These are phyloP conservation scores for Ceratocystis harringtonii DNA, from an alignment of 2,329 filamentous ascomycete species.

Conservation along the genomic window DNA sequence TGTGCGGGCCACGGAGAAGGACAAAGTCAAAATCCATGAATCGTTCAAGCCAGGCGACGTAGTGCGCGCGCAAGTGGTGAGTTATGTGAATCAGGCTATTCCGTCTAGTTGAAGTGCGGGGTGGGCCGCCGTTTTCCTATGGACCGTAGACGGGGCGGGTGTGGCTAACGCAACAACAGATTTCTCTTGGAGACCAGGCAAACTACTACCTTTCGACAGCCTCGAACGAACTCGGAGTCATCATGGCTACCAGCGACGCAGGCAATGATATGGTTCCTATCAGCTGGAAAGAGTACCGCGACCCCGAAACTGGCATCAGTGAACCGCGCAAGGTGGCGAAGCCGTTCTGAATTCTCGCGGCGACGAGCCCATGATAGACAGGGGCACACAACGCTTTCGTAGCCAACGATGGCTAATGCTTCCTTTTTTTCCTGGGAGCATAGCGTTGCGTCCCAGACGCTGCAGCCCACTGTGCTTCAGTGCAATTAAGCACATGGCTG, in stretches of 20 bases:
- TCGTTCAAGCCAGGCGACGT: conserved; percentile 88
- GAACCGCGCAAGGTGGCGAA: conserved; percentile 89
- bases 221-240: conserved; percentile 79
- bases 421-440: background rate
- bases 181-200: conserved; percentile 80
- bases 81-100: conserved; percentile 22
- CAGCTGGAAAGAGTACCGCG: conserved; percentile 88
- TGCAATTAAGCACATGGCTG: background rate
- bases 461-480: background rate
- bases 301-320: conserved; percentile 58
- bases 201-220: conserved; percentile 94
- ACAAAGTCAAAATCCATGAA: conserved; percentile 80
- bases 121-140: background rate
- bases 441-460: background rate
- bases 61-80: conserved; percentile 67
- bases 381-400: background rate
- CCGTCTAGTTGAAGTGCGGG: background rate
- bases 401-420: background rate
- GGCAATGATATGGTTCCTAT: conserved; percentile 86
- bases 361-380: background rate
- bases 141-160: background rate
- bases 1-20: conserved; percentile 88
- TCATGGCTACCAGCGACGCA: conserved; percentile 77
- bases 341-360: conserved; percentile 47
- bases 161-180: conserved; percentile 31